Evolutionary conservation across 371 early-diverging fungal species (phyloP).

Genomic region (Mucor indicus): DNA sequence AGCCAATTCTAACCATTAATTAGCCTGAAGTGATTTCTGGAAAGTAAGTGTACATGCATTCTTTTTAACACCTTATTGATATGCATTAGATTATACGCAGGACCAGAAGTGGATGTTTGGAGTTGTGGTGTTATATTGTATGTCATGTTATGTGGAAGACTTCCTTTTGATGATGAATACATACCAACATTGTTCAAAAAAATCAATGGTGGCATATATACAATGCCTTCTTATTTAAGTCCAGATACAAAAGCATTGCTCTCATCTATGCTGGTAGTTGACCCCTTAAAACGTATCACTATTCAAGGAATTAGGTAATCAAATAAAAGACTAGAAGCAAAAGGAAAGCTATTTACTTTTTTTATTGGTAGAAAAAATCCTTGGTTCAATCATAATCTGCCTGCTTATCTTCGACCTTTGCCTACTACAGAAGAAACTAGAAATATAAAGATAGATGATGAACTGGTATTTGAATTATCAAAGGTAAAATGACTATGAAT

Average conservation of each 20-base stretch:
- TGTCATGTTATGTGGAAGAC: constrained; percentile 98
- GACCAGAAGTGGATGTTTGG: constrained; percentile 99
- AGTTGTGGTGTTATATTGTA: constrained; percentile 98
- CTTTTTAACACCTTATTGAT: too few relatives aligned
- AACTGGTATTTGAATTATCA: constrained; percentile 72
- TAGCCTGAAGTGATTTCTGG: constrained; percentile 95
- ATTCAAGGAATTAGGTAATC: constrained; percentile 78
- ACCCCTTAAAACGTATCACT: constrained; percentile 93
- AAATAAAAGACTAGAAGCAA: not conserved
- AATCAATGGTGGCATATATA: constrained; percentile 88
- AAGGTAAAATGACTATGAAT: constrained; percentile 48
- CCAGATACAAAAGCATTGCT: constrained; percentile 81
- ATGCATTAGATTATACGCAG: constrained; percentile 75
- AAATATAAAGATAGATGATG: constrained; percentile 67
- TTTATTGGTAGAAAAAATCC: constrained; percentile 61
- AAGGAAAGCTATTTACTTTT: not conserved
- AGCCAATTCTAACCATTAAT: not conserved
- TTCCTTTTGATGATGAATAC: constrained; percentile 99
- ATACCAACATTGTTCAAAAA: constrained; percentile 94
- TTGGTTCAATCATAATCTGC: constrained; percentile 89
- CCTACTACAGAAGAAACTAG: constrained; percentile 66
- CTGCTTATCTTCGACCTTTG: constrained; percentile 85
- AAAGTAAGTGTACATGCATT: constrained; percentile 46
- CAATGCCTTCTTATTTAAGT: constrained; percentile 84
- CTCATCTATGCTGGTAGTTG: constrained; percentile 92